A percentile compares a stretch with the other conserved stretches of the same genome.
These are phyloP conservation scores for Pythium phragmiticola DNA, from an alignment of 352 stramenopile genomes.

Conservation along the genomic window DNA sequence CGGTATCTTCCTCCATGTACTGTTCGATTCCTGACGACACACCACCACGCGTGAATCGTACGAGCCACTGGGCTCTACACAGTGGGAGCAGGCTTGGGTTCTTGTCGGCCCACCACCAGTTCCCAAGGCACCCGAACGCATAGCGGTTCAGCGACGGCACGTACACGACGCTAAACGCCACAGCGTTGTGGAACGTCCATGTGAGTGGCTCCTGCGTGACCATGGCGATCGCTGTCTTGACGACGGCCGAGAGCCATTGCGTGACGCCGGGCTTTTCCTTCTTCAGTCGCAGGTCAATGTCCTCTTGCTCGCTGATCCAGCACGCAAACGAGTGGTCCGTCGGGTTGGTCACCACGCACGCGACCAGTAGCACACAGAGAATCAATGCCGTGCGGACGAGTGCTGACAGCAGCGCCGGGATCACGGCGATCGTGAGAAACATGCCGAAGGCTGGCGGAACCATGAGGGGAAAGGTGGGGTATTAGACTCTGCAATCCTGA, in stretches of 20 bases:
- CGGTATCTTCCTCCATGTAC: slow-evolving; percentile 35
- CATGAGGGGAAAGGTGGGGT: background rate
- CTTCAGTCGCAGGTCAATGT: slow-evolving; percentile 34
- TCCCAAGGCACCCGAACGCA: slow-evolving; percentile 62
- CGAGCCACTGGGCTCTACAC: slow-evolving; percentile 50
- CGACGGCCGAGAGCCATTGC: slow-evolving; percentile 70
- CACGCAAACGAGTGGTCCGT: slow-evolving; percentile 68
- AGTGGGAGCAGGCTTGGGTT: slow-evolving; percentile 40
- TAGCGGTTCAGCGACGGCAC: slow-evolving; percentile 61
- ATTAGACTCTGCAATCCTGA: background rate
- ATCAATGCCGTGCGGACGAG: slow-evolving; percentile 43
- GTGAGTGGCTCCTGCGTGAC: slow-evolving; percentile 59
- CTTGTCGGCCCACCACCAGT: slow-evolving; percentile 74
- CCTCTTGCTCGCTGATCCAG: slow-evolving; percentile 65
- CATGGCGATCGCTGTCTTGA: slow-evolving; percentile 66
- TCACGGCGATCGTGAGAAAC: slow-evolving; percentile 65
- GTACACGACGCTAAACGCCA: slow-evolving; percentile 66
- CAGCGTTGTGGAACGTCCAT: slow-evolving; percentile 60
- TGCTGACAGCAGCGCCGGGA: slow-evolving; percentile 53
- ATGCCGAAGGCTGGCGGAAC: slow-evolving; percentile 48
- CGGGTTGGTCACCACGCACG: slow-evolving; percentile 55
- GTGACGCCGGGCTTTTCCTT: slow-evolving; percentile 39
- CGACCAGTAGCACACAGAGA: slow-evolving; percentile 24
- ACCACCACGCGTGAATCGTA: slow-evolving; percentile 49
- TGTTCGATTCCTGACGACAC: slow-evolving; percentile 48